Evolutionary conservation across 768 basidiomycete species (phyloP).

Genomic region (Collybia sordida): DNA sequence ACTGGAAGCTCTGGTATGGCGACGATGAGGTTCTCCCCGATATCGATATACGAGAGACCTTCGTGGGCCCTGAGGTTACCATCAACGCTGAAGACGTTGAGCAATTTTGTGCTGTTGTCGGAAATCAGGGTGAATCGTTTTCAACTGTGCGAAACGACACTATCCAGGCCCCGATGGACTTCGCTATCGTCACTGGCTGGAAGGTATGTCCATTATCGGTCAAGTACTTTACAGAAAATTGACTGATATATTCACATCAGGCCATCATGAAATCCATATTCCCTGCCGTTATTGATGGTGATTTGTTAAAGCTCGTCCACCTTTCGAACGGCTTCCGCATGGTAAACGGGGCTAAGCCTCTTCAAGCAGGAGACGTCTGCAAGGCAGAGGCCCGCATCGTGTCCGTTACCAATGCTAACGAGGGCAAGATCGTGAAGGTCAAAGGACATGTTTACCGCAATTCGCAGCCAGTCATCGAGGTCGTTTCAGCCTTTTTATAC

Average conservation of each 20-base stretch:
- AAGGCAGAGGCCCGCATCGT: conserved; percentile 85
- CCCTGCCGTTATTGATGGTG: conserved; percentile 88
- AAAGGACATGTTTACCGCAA: conserved; percentile 81
- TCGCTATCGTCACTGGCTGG: conserved; percentile 98
- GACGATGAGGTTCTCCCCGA: conserved; percentile 74
- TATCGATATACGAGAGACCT: conserved; percentile 80
- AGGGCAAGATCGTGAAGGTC: conserved; percentile 92
- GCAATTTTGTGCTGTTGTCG: conserved; percentile 89
- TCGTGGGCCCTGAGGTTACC: conserved; percentile 83
- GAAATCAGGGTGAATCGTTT: conserved; percentile 91
- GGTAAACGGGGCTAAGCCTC: conserved; percentile 71
- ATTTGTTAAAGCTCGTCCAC: conserved; percentile 94
- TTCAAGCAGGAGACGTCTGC: conserved; percentile 87
- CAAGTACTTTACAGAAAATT: conserved; percentile 4
- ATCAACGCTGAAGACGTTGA: conserved; percentile 79
- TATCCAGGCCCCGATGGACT: conserved; percentile 95
- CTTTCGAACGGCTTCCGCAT: conserved; percentile 96
- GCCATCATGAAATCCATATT: conserved; percentile 99
- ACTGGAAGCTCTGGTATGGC: conserved; percentile 98
- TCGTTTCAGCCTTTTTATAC: conserved; percentile 94
- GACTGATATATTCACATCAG: conserved; percentile 36
- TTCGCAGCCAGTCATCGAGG: conserved; percentile 84
- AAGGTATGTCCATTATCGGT: conserved; percentile 57
- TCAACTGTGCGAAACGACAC: conserved; percentile 69
- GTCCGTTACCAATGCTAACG: conserved; percentile 86